Conservation (phyloP, 306 rosid species). For the Sicyos baderoa region DNA sequence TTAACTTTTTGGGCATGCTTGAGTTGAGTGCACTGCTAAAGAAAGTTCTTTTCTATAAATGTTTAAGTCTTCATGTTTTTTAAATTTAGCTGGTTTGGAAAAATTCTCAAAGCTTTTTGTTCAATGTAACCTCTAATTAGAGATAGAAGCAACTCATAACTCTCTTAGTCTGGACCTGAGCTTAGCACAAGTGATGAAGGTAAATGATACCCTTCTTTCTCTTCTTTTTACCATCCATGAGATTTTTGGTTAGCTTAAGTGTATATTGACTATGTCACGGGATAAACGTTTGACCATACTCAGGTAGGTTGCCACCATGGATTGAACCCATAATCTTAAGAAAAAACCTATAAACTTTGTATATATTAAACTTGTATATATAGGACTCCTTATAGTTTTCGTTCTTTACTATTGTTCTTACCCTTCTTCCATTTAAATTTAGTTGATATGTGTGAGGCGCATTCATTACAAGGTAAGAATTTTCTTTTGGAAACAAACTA, state of each 20-base stretch:
- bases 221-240: not conserved
- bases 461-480: conserved; percentile 11
- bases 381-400: not conserved
- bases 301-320: not conserved
- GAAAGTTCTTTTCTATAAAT: not conserved
- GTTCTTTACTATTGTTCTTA: not conserved
- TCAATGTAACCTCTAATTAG: not conserved
- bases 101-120: not conserved
- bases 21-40: not conserved
- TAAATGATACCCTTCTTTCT: not conserved
- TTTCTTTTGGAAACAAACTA: not conserved
- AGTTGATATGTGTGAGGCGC: not conserved
- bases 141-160: not conserved
- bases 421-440: not conserved
- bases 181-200: not conserved
- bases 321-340: not conserved
- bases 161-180: not conserved
- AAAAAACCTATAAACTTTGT: conserved; percentile 2
- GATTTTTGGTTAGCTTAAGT: no score
- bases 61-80: not conserved
- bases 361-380: not conserved
- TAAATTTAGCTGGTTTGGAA: not conserved
- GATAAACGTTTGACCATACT: not conserved
- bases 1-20: not conserved
- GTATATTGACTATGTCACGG: not conserved